Evolutionary conservation across 192 early-diverging fungal genomes (phyloP).

Genomic region (Haplosporangium gracile): DNA sequence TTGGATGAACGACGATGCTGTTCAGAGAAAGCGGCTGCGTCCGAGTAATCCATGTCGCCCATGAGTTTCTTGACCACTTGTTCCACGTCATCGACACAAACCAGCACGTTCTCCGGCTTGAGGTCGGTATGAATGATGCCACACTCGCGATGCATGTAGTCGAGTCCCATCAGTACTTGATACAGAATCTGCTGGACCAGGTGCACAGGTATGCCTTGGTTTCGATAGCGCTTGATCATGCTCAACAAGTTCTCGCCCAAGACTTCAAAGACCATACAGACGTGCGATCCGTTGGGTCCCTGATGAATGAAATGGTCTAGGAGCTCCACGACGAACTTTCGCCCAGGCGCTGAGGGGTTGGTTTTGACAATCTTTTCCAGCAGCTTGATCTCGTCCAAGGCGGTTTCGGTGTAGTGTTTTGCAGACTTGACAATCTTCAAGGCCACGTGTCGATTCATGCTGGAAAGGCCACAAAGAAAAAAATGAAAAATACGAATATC

Average conservation of each 20-base stretch:
- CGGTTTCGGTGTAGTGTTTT: conserved; percentile 94
- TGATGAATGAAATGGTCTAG: conserved; percentile 92
- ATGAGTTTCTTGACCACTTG: conserved; percentile 71
- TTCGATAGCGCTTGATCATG: conserved; percentile 85
- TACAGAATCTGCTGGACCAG: conserved; percentile 93
- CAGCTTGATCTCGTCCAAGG: conserved; percentile 95
- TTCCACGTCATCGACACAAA: conserved; percentile 92
- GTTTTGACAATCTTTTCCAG: conserved; percentile 83
- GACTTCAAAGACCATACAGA: conserved; percentile 99
- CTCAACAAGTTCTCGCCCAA: conserved; percentile 95
- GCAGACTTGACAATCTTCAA: conserved; percentile 99
- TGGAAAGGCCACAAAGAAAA: conserved; percentile 3
- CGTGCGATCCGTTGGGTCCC: conserved; percentile 92
- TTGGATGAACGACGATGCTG: conserved; percentile 10
- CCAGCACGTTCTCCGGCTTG: conserved; percentile 97
- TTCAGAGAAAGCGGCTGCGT: neutral
- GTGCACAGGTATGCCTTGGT: conserved; percentile 86
- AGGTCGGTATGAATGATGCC: conserved; percentile 98
- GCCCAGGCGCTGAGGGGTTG: conserved; percentile 67
- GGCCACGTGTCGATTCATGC: conserved; percentile 85
- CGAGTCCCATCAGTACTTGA: conserved; percentile 92
- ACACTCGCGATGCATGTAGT: conserved; percentile 95
- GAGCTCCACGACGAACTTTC: conserved; percentile 85
- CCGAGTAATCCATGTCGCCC: conserved; percentile 53
- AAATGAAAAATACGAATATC: neutral